Conservation (phyloP, 2,329 filamentous ascomycete species). For the Exophiala sideris region DNA sequence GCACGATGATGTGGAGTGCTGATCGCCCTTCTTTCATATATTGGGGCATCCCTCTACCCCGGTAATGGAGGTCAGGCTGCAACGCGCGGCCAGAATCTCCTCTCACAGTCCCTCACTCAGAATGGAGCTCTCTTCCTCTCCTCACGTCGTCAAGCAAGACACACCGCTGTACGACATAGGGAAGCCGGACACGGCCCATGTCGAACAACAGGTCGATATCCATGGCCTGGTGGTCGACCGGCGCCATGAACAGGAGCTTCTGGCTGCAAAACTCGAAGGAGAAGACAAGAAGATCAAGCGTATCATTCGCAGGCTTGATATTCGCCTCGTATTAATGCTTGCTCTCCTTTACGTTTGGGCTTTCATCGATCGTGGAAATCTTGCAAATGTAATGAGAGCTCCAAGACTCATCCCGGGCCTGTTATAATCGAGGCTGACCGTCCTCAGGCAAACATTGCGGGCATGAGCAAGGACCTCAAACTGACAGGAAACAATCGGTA, state of each 20-base stretch:
- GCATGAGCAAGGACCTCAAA: constrained; percentile 39
- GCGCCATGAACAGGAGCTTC: not conserved
- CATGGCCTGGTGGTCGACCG: not conserved
- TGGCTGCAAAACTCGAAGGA: not conserved
- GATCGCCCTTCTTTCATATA: no score
- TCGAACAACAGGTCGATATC: not conserved
- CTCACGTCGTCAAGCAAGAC: not conserved
- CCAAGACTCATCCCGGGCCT: not conserved
- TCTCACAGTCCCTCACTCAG: no score
- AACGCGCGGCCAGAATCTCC: no score
- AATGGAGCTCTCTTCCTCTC: not conserved
- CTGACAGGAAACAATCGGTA: constrained; percentile 41
- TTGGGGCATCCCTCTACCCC: no score
- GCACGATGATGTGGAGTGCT: no score
- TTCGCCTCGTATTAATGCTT: constrained; percentile 4
- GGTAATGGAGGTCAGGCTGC: no score
- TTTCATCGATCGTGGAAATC: constrained; percentile 46
- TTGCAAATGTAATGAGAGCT: constrained; percentile 36
- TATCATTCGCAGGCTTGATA: constrained; percentile 9
- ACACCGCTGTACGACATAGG: not conserved
- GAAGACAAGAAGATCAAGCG: constrained; percentile 6
- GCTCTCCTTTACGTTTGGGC: constrained; percentile 11
- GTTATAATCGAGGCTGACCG: not conserved
- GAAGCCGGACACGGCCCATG: not conserved
- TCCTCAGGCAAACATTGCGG: constrained; percentile 37